Evolutionary conservation across 1,284 basidiomycete species (phyloP).

Genomic region (Laetiporus sulphureus): DNA sequence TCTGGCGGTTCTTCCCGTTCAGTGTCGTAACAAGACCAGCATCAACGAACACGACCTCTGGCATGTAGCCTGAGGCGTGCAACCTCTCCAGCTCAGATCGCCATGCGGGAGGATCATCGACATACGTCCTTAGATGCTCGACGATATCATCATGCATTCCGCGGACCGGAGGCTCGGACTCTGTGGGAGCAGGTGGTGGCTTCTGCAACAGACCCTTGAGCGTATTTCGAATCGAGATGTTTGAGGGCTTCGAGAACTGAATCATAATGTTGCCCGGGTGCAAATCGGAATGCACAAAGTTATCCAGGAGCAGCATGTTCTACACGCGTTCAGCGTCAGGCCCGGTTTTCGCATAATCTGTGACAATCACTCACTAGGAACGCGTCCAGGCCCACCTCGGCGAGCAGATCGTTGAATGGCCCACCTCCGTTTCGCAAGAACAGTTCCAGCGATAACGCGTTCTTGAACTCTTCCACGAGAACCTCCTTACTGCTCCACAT

Average conservation of each 20-base stretch:
- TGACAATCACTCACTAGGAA: constrained; percentile 64
- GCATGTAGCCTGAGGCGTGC: constrained; percentile 73
- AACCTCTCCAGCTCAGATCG: constrained; percentile 61
- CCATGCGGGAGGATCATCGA: constrained; percentile 64
- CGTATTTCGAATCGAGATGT: constrained; percentile 45
- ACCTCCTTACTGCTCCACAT: constrained; percentile 78
- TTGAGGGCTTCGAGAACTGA: constrained; percentile 83
- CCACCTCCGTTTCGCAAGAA: constrained; percentile 91
- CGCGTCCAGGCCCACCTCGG: constrained; percentile 90
- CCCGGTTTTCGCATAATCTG: background rate
- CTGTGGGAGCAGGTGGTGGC: constrained; percentile 18
- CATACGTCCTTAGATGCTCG: constrained; percentile 53
- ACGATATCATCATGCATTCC: constrained; percentile 51
- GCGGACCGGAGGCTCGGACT: background rate
- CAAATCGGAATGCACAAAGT: constrained; percentile 95
- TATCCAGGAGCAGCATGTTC: constrained; percentile 98
- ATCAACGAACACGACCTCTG: constrained; percentile 95
- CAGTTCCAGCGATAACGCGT: constrained; percentile 85
- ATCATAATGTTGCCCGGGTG: constrained; percentile 98
- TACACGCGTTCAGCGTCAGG: constrained; percentile 23
- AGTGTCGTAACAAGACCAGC: constrained; percentile 92
- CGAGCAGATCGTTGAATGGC: constrained; percentile 85
- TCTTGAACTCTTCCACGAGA: constrained; percentile 89
- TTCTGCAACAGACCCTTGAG: constrained; percentile 35
- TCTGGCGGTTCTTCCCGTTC: constrained; percentile 72